Base-by-base conservation (phyloP, 352 stramenopile genomes). In the Thalassiosira delicatula region DNA sequence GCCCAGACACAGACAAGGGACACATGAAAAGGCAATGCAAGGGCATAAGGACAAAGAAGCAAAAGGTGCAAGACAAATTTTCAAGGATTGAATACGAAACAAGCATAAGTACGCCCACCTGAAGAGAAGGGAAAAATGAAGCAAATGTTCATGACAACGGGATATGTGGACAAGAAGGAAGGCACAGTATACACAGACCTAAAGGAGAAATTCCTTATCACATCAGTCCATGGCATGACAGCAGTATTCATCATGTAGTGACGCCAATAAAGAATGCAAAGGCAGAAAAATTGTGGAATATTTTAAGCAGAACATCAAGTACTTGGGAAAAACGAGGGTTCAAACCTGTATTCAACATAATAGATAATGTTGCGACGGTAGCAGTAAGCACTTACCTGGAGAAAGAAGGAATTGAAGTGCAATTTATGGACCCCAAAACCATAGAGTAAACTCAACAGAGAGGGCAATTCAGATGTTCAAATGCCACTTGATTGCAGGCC, bases 401-500 rank as follows among this genome's bases (percentile, higher is more conserved):
- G 25, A 30, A 40, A 29, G n/a, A 42, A 54, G n/a, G n/a, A 1
- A 54, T 25, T 21, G 23, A 27, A 19, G 37, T 65, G 0, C 66
- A 74, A 54, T 21, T 65, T 0, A 51, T 74, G 0, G 49, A 74
- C 3, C 49, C 66, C 21, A 3, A 54, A 74, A 65, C 49, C 66
- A 65, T 4, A 3, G 49, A 3, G 46, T 62, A 12, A 72, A 72
- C 27, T 25, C 65, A 46, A 33, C 32, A 3, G 30, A 68, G 23
- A 25, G 32, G 11, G 54, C 54, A 33, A 70, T 70, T 19, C 49
- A 74, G 27, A 65, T 53, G 23, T 74, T 74, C 17, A 65, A 74
- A 65, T 65, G 56, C 40, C 49, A 62, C 11, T 72, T 35, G 30
- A 21, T 17, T 32, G 77, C 27, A 87, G 84, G 61, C n/a, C n/a